These are phyloP conservation scores for Suillus plorans DNA, from an alignment of 768 basidiomycete genomes.

Conservation along the genomic window DNA sequence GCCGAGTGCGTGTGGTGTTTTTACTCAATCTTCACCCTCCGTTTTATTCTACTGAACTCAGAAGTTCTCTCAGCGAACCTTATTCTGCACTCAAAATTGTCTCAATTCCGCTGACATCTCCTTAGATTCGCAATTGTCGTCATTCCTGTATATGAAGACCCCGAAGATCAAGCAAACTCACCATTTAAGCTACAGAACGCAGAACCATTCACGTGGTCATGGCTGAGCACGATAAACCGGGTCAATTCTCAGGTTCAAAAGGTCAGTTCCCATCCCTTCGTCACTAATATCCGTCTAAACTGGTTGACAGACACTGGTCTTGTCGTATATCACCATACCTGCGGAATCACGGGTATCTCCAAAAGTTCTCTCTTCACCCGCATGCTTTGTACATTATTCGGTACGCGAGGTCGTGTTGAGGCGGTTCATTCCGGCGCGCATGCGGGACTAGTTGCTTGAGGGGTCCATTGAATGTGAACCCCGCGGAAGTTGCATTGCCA, in stretches of 20 bases:
- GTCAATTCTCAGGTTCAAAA: neutral
- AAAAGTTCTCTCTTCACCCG: constrained; percentile 63
- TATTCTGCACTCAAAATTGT: neutral
- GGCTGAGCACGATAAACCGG: constrained; percentile 33
- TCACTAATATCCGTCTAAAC: neutral
- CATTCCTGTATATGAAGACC: constrained; percentile 87
- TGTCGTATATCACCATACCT: constrained; percentile 93
- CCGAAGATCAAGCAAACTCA: constrained; percentile 64
- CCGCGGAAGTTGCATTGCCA: neutral
- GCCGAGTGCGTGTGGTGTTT: constrained; percentile 72
- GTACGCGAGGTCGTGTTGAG: constrained; percentile 83
- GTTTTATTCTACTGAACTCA: neutral
- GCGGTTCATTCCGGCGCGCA: constrained; percentile 87
- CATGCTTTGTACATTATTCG: constrained; percentile 72
- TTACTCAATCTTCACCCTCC: neutral
- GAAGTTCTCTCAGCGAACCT: neutral
- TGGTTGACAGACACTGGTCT: constrained; percentile 70
- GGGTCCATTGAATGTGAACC: neutral
- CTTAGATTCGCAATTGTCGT: constrained; percentile 87
- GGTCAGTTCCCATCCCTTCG: neutral
- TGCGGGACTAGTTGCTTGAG: constrained; percentile 66
- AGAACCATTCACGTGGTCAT: constrained; percentile 79
- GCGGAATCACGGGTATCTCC: constrained; percentile 56
- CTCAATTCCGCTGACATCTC: neutral
- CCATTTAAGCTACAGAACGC: constrained; percentile 64